A percentile compares a stretch with the other conserved stretches of the same genome.
These are phyloP conservation scores for Carex littledalei DNA, from an alignment of 176 grass and related monocot genomes.

Conservation along the genomic window DNA sequence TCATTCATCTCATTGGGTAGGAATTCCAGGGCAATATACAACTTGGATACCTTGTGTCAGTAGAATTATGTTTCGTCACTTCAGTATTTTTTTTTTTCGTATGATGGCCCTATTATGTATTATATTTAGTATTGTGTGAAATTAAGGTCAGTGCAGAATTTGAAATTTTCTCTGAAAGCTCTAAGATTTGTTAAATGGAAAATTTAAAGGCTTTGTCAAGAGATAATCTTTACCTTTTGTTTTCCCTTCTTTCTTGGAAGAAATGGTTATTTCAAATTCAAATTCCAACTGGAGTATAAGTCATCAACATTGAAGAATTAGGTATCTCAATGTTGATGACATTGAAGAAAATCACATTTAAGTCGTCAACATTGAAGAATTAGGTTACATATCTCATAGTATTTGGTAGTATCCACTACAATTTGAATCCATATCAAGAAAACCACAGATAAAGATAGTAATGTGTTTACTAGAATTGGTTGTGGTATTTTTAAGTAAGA, in stretches of 20 bases:
- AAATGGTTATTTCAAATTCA: neutral
- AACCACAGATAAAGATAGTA: neutral
- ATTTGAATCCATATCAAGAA: neutral
- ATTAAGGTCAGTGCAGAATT: neutral
- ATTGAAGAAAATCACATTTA: too few species aligned
- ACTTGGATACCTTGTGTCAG: neutral
- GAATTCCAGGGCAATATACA: neutral
- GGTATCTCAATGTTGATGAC: neutral
- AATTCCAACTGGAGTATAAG: too few species aligned
- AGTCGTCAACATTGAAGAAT: neutral
- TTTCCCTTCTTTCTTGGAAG: neutral
- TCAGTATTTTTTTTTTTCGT: neutral
- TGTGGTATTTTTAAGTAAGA: neutral
- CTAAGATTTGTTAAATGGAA: neutral
- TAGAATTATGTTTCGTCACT: neutral
- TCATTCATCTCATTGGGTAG: neutral
- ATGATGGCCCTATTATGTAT: neutral
- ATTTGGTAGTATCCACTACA: neutral
- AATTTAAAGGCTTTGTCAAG: neutral
- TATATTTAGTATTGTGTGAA: neutral
- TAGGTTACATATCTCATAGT: neutral
- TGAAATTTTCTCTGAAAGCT: neutral
- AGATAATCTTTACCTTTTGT: neutral
- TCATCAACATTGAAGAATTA: neutral
- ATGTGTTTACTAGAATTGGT: neutral